Conservation (phyloP, 768 basidiomycete species). For the Neoboletus subvelutipes region DNA sequence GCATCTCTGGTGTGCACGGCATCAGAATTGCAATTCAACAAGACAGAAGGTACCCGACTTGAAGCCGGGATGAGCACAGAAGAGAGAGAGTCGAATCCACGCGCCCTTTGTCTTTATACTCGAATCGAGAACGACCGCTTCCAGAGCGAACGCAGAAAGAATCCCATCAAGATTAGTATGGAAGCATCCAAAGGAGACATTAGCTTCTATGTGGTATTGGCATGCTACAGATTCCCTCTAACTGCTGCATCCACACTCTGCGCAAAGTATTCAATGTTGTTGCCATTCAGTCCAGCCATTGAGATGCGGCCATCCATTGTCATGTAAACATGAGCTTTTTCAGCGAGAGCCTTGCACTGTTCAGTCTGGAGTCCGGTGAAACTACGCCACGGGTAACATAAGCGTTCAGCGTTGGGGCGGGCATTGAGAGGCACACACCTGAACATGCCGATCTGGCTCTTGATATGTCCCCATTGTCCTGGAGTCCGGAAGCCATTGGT, state of each 20-base stretch:
- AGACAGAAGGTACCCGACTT: too few species aligned
- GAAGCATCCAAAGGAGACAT: conserved; percentile 20
- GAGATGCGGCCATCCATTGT: conserved; percentile 92
- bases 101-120: conserved; percentile 15
- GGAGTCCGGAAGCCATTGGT: conserved; percentile 83
- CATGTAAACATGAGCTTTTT: conserved; percentile 92
- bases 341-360: conserved; percentile 80
- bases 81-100: conserved; percentile 6
- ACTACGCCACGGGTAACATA: conserved; percentile 36
- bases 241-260: conserved; percentile 83
- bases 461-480: conserved; percentile 93
- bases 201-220: conserved; percentile 26
- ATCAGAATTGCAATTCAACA: conserved; percentile 21
- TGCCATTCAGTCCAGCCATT: conserved; percentile 85
- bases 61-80: neutral
- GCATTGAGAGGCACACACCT: conserved; percentile 51
- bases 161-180: conserved; percentile 24
- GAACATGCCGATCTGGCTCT: conserved; percentile 97
- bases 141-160: conserved; percentile 15
- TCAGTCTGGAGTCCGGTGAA: conserved; percentile 82
- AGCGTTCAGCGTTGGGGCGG: neutral
- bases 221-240: conserved; percentile 63
- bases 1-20: conserved; percentile 19
- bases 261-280: conserved; percentile 89
- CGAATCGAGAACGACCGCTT: conserved; percentile 14